These are phyloP conservation scores for Trametes sanguinea DNA, from an alignment of 768 basidiomycete genomes.

Conservation along the genomic window DNA sequence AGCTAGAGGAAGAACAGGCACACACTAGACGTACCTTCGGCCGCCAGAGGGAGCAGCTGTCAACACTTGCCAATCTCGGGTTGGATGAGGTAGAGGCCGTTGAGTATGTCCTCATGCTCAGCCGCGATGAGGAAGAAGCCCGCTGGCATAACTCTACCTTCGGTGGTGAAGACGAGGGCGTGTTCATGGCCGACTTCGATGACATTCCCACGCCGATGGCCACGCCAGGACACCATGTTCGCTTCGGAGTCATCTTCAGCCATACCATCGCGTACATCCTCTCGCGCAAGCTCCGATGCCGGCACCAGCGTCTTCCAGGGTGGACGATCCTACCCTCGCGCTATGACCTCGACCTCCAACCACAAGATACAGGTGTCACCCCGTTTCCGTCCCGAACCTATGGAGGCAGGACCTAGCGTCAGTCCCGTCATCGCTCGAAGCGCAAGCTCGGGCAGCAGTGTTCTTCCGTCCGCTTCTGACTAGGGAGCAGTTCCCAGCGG, in stretches of 20 bases:
- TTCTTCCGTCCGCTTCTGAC: slow-evolving; percentile 24
- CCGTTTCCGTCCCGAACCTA: slow-evolving; percentile 49
- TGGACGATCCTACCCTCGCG: slow-evolving; percentile 34
- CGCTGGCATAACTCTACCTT: slow-evolving; percentile 24
- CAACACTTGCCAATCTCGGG: slow-evolving; percentile 62
- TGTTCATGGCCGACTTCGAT: slow-evolving; percentile 60
- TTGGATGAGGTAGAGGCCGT: slow-evolving; percentile 73
- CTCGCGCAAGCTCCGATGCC: slow-evolving; percentile 3
- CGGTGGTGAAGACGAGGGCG: slow-evolving; percentile 47
- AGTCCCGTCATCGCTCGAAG: slow-evolving; percentile 26
- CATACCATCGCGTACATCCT: slow-evolving; percentile 11
- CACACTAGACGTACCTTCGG: slow-evolving; percentile 41
- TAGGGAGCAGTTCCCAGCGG: slow-evolving; percentile 37
- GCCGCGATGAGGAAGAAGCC: slow-evolving; percentile 68
- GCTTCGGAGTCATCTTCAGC: slow-evolving; percentile 26
- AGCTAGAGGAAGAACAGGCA: slow-evolving; percentile 54
- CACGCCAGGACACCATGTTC: slow-evolving; percentile 25
- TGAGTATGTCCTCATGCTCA: slow-evolving; percentile 83
- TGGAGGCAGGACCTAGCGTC: slow-evolving; percentile 49
- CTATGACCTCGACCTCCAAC: slow-evolving; percentile 41
- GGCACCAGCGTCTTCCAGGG: slow-evolving; percentile 16
- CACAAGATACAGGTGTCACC: slow-evolving; percentile 61
- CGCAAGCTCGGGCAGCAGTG: slow-evolving; percentile 14
- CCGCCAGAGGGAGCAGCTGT: slow-evolving; percentile 58
- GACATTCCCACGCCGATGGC: slow-evolving; percentile 35